A percentile compares a stretch with the other conserved stretches of the same genome.
Evolutionary conservation across 371 early-diverging fungal genomes (phyloP).

Genomic region (Funneliformis caledonium): DNA sequence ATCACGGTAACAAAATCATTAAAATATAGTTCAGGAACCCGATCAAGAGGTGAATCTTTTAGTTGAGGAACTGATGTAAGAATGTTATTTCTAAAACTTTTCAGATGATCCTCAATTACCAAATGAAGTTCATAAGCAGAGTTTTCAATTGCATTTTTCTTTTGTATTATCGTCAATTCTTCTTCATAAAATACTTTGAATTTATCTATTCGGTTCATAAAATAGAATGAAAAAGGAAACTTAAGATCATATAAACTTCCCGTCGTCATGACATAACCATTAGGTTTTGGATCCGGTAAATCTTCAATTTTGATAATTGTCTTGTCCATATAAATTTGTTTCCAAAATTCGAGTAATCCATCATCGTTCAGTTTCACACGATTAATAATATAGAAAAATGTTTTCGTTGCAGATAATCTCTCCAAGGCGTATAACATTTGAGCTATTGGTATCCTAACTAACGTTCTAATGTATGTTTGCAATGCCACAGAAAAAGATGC

Average conservation of each 20-base stretch:
- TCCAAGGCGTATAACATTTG: slow-evolving; percentile 31
- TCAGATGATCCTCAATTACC: slow-evolving; percentile 1
- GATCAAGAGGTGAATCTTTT: not conserved
- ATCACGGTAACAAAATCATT: slow-evolving; percentile 26
- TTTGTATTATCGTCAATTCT: slow-evolving; percentile 1
- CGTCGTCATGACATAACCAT: slow-evolving; percentile 18
- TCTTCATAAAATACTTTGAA: slow-evolving; percentile 40
- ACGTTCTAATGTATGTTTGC: slow-evolving; percentile 1
- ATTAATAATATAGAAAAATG: not conserved
- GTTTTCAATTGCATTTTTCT: slow-evolving; percentile 33
- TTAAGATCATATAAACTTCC: slow-evolving; percentile 18
- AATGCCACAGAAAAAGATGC: slow-evolving; percentile 34
- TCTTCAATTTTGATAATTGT: slow-evolving; percentile 35
- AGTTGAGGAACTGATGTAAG: slow-evolving; percentile 19
- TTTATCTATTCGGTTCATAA: slow-evolving; percentile 32
- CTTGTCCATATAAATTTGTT: slow-evolving; percentile 28
- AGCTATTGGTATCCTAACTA: slow-evolving; percentile 31
- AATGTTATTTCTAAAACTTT: slow-evolving; percentile 23
- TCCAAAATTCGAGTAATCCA: slow-evolving; percentile 29
- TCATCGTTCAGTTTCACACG: not conserved
- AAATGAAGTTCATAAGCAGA: not conserved
- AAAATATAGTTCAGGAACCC: slow-evolving; percentile 13
- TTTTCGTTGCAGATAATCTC: slow-evolving; percentile 25
- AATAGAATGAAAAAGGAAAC: slow-evolving; percentile 40
- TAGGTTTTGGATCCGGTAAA: slow-evolving; percentile 36